Conservation (phyloP, 2,329 filamentous ascomycete species). For the Diaporthe ilicicola region DNA sequence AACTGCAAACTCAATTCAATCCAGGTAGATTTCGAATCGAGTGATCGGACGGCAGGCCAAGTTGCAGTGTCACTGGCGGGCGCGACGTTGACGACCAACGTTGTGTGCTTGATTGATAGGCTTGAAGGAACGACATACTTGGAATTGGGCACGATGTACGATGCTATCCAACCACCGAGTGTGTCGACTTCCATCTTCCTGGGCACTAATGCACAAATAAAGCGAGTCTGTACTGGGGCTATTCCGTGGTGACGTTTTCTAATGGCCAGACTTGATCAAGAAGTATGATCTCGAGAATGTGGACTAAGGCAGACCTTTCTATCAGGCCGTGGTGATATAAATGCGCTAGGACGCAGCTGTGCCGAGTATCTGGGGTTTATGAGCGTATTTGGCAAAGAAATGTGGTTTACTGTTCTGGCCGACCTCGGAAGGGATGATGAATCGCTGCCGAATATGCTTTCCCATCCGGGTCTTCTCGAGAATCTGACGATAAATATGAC, state of each 20-base stretch:
- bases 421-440: slow-evolving; percentile 1
- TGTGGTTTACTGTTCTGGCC: not conserved
- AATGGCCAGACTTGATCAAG: not conserved
- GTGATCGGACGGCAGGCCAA: not conserved
- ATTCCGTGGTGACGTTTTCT: not conserved
- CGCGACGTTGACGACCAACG: not conserved
- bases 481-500: not conserved
- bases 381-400: not conserved
- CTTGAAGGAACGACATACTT: not conserved
- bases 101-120: not conserved
- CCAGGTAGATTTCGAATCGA: not conserved
- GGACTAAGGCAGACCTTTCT: not conserved
- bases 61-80: not conserved
- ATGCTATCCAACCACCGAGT: not conserved
- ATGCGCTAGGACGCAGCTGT: not conserved
- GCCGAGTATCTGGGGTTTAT: not conserved
- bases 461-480: not conserved
- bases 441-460: not conserved
- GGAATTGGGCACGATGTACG: not conserved
- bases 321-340: not conserved
- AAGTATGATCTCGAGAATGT: not conserved
- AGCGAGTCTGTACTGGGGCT: not conserved
- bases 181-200: not conserved
- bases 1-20: not conserved
- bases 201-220: not conserved